phyloP scores from a whole-genome alignment of 108 stramenopile species.

The Pseudonitzschia pungens region DNA sequence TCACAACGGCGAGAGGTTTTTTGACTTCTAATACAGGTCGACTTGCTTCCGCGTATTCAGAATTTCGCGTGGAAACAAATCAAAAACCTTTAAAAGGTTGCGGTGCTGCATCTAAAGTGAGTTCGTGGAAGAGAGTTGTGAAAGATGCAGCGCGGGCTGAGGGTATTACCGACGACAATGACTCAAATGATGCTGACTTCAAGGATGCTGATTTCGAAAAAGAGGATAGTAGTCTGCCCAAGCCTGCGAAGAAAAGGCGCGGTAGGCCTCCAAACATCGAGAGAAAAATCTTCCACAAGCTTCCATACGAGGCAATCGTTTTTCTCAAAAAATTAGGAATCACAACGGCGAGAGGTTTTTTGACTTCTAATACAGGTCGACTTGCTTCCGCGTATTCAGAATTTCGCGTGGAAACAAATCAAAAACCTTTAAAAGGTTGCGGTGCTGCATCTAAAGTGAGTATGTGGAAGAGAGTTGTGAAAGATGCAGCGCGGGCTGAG shows the following conservation, averaged over 20 bases:
- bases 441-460: neutral
- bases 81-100: neutral
- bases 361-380: neutral
- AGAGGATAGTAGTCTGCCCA: neutral
- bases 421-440: neutral
- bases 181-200: neutral
- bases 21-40: neutral
- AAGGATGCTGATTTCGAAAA: neutral
- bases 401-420: neutral
- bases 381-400: neutral
- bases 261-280: neutral
- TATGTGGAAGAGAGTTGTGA: conserved; percentile 1
- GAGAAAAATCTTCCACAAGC: neutral
- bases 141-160: neutral
- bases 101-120: neutral
- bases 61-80: neutral
- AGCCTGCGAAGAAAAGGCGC: neutral
- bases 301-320: neutral
- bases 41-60: neutral
- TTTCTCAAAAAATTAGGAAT: conserved; percentile 1
- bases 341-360: neutral
- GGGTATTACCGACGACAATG: conserved; percentile 7
- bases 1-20: neutral
- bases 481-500: neutral
- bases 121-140: conserved; percentile 5